Conservation (phyloP, 768 basidiomycete species). For the Rhodosporidiobolus sp. region DNA sequence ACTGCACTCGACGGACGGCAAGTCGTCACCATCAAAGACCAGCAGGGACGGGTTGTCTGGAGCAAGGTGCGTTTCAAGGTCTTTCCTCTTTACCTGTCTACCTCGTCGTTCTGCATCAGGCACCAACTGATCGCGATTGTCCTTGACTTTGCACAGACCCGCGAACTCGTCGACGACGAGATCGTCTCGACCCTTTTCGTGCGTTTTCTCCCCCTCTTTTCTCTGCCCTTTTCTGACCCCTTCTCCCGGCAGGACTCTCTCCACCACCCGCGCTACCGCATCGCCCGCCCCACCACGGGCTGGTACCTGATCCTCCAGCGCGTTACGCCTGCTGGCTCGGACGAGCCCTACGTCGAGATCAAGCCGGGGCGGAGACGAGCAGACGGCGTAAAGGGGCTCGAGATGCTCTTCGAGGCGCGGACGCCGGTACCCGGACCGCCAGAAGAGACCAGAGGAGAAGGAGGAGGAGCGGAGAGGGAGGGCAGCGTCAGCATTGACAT, state of each 20-base stretch:
- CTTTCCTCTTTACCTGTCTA: too few relatives aligned
- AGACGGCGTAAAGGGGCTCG: not conserved
- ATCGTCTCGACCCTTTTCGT: constrained; percentile 28
- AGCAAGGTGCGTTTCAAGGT: constrained; percentile 9
- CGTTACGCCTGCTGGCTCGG: not conserved
- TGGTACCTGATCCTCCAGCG: constrained; percentile 24
- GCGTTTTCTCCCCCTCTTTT: too few relatives aligned
- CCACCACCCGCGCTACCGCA: constrained; percentile 6
- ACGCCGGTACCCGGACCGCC: too few relatives aligned
- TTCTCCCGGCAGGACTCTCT: constrained; percentile 14
- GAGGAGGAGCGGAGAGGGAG: too few relatives aligned
- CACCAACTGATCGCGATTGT: too few relatives aligned
- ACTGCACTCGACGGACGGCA: not conserved
- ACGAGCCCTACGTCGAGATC: constrained; percentile 17
- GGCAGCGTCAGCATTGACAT: not conserved
- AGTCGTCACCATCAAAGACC: constrained; percentile 6
- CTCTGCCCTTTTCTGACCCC: not conserved
- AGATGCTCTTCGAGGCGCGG: not conserved
- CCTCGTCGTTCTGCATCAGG: too few relatives aligned
- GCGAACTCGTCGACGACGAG: constrained; percentile 16
- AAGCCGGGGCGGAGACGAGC: not conserved
- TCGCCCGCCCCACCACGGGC: constrained; percentile 8
- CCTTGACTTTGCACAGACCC: constrained; percentile 1
- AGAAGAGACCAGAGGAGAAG: not conserved
- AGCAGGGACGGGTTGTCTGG: constrained; percentile 6